Percentiles rank a stretch among this genome's conserved stretches.
Conservation (phyloP, 2,329 filamentous ascomycete genomes). For the Lachnellula suecica region DNA sequence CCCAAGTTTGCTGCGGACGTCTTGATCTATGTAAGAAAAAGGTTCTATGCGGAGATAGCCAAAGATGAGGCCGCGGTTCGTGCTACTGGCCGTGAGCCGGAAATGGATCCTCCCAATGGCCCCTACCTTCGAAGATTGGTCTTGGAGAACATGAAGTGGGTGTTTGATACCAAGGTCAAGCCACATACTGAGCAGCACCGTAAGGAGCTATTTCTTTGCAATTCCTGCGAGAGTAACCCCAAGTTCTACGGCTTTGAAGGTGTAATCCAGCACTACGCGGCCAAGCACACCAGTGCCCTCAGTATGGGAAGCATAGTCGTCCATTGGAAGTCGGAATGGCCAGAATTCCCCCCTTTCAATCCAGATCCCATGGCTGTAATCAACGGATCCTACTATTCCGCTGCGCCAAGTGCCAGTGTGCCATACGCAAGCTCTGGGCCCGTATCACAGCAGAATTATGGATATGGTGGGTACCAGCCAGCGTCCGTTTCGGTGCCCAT, state of each 20-base stretch:
- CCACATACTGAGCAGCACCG: constrained; percentile 63
- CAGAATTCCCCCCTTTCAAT: constrained; percentile 70
- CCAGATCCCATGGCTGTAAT: constrained; percentile 49
- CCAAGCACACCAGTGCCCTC: constrained; percentile 73
- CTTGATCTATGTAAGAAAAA: constrained; percentile 63
- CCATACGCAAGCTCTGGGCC: constrained; percentile 32
- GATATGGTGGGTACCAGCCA: constrained; percentile 33
- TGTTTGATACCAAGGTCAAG: constrained; percentile 77
- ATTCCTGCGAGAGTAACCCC: constrained; percentile 60
- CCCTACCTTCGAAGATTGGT: constrained; percentile 63
- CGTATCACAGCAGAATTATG: constrained; percentile 33
- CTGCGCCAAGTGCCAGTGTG: constrained; percentile 31
- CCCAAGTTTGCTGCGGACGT: constrained; percentile 72
- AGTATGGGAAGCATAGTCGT: constrained; percentile 73
- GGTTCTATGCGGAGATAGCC: constrained; percentile 62
- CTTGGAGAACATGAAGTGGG: constrained; percentile 83
- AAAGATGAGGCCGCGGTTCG: constrained; percentile 50
- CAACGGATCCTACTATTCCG: constrained; percentile 33
- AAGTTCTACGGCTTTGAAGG: constrained; percentile 77
- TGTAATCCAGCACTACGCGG: constrained; percentile 79
- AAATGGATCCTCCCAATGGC: constrained; percentile 49
- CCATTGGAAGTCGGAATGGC: constrained; percentile 81
- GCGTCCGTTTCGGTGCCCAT: constrained; percentile 23
- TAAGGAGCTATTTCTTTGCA: constrained; percentile 76
- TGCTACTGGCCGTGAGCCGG: constrained; percentile 44